Base-by-base conservation (phyloP, 2,329 filamentous ascomycete genomes). In the Cordyceps tenuipes region DNA sequence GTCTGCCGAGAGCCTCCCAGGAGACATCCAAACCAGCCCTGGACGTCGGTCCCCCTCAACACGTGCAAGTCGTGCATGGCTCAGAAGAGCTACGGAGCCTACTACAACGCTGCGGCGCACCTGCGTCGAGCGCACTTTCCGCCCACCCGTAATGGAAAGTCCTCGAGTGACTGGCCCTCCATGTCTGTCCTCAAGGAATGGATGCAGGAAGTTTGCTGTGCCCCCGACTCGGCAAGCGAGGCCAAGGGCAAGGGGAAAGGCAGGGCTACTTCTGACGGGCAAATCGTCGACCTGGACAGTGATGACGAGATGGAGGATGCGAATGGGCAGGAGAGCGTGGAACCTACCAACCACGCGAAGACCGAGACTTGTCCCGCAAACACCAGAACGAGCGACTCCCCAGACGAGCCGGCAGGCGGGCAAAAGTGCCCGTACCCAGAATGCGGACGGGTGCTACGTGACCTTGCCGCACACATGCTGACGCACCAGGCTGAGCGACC, bases 401-500 rank as follows among this genome's bases (percentile, higher is more conserved):
- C 58, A 21, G 58, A 60, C 5, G 50, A 54, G 13, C 51, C 58
- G 23, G 43, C 58, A 31, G 57, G 57, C n/a, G 57, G 57, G n/a
- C 57, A 59, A 59, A 59, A 53, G 26, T 84, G 82, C 64, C 80
- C 81, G 23, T 78, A 82, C 61, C 79, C 82, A 1, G 81, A 83
- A 49, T 85, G 82, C 62, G 82, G 81, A 13, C 79, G 81, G 43
- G 76, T 82, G 6, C 83, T 84, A 71, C 84, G 86, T 66, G 84
- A 87, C 63, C 73, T 87, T 15, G 79, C 94, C 67, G 91, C 94
- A 5, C 94, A 99, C 72, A 95, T 96, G 89, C 83, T 97, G 66
- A 99, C 94, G 0, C 94, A 99, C 72, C 90, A 95, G 75, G 88
- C 88, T 62, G 91, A 97, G 74, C 82, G 94, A 34, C 94, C 94